Evolutionary conservation across 805 yeast species (phyloP).

Genomic region (Kurtzmaniella cleridarum): DNA sequence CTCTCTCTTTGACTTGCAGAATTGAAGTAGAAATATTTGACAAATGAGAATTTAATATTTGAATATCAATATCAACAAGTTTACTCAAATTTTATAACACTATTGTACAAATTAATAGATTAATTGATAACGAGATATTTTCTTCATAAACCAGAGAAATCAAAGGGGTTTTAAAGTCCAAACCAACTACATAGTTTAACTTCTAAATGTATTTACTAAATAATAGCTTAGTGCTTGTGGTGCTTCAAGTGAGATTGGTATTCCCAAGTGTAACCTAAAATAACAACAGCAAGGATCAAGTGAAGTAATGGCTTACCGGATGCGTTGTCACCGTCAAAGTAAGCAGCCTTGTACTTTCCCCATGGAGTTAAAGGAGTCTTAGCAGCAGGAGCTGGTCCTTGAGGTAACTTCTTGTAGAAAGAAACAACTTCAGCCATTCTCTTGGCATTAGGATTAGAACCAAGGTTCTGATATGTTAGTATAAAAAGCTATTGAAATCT

Average conservation of each 20-base stretch:
- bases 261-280: slow-evolving; percentile 85
- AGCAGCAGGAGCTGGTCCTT: slow-evolving; percentile 78
- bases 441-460: slow-evolving; percentile 94
- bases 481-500: no score
- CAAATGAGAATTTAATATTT: no score
- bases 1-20: no score
- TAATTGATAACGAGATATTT: no score
- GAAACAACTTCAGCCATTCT: slow-evolving; percentile 92
- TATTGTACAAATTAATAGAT: no score
- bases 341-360: slow-evolving; percentile 80
- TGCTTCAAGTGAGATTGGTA: slow-evolving; percentile 80
- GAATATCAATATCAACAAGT: no score
- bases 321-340: slow-evolving; percentile 78
- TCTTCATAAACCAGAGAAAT: no score
- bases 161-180: no score
- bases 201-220: no score
- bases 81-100: no score
- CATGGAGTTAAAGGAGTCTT: slow-evolving; percentile 61
- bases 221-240: slow-evolving; percentile 18
- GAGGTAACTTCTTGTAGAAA: slow-evolving; percentile 94
- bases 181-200: no score
- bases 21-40: no score
- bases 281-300: slow-evolving; percentile 59
- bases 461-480: slow-evolving; percentile 60
- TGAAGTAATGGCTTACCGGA: slow-evolving; percentile 81